These are phyloP conservation scores for Aquilaria malaccensis DNA, from an alignment of 345 rosid genomes.

Conservation along the genomic window DNA sequence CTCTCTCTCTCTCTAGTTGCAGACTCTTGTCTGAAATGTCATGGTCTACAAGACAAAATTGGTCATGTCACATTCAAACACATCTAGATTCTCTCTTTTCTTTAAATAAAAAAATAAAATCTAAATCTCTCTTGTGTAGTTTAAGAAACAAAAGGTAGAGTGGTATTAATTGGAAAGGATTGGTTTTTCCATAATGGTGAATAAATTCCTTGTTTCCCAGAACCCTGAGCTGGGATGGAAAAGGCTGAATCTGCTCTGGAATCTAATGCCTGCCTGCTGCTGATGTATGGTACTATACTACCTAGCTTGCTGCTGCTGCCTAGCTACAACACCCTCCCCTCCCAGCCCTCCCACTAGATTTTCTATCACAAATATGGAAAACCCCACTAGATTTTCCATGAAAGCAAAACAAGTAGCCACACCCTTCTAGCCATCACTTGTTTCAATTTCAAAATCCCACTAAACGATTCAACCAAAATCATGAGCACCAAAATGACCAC, in stretches of 20 bases:
- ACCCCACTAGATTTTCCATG: slow-evolving; percentile 1
- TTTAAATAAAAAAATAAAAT: too few species aligned
- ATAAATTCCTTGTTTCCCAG: background rate
- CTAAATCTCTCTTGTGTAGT: background rate
- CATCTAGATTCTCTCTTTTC: slow-evolving; percentile 17
- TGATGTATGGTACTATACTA: too few species aligned
- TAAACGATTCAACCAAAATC: too few species aligned
- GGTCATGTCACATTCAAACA: slow-evolving; percentile 26
- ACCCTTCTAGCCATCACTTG: slow-evolving; percentile 6
- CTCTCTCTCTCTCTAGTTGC: slow-evolving; percentile 7
- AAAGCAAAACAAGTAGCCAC: slow-evolving; percentile 2
- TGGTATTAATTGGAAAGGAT: background rate
- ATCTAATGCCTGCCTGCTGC: background rate
- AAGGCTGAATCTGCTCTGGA: slow-evolving; percentile 16
- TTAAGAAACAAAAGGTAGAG: background rate
- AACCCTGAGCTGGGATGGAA: slow-evolving; percentile 3
- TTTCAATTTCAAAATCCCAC: slow-evolving; percentile 9
- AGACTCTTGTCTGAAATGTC: slow-evolving; percentile 19
- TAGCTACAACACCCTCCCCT: background rate
- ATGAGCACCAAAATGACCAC: slow-evolving; percentile 21
- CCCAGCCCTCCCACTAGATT: slow-evolving; percentile 6
- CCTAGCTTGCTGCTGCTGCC: slow-evolving; percentile 7
- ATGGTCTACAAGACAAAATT: slow-evolving; percentile 10
- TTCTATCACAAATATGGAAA: slow-evolving; percentile 16
- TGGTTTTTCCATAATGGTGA: slow-evolving; percentile 5